Evolutionary conservation across 495 filamentous ascomycete genomes (phyloP), one percentile per base, ranked within the genome.

Genomic region (Aspergillus cavernicola): DNA sequence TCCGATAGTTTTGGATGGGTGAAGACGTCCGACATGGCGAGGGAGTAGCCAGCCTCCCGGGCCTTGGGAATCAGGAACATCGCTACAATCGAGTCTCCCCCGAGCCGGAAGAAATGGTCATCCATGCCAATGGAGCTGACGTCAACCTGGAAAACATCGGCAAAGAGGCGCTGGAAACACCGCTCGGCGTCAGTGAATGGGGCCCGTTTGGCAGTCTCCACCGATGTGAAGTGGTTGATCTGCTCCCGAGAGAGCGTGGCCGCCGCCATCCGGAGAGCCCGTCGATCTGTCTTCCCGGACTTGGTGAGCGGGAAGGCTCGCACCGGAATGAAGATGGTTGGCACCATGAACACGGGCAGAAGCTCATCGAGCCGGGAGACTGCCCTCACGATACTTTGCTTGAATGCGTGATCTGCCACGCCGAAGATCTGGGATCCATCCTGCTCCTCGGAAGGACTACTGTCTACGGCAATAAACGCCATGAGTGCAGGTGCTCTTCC

Each of bases 31-130:
- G 40, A 24, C 1, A 45, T 35, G 0, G 28, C 20, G 1, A 56
- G 10, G 6, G 20, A n/a, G 6, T 45, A 15, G 11, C 53, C 55
- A 1, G 12, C 41, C 3, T 40, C 33, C 1, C 48, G 20, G 1
- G 49, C 55, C 2, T 12, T 31, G 1, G 10, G 7, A 2, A 18
- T 32, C 18, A 57, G 31, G 16, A 26, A 5, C 40, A 57, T 52
- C 2, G 48, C 48, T 8, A 1, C 7, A 8, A 57, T 42, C 7
- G 39, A 46, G 40, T 57, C 55, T 0, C 51, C 51, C 2, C 51
- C 51, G 2, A 53, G 9, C 12, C 41, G 51, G 31, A 53, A 53
- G 22, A 53, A 46, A 20, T n/a, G 29, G 31, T 44, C 51, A 5
- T 50, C 10, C 22, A 15, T 18, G 16, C 33, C 37, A 15, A 50